phyloP scores from a whole-genome alignment of 1,139 yeast genomes.

The Arxiozyma slooffiae region DNA sequence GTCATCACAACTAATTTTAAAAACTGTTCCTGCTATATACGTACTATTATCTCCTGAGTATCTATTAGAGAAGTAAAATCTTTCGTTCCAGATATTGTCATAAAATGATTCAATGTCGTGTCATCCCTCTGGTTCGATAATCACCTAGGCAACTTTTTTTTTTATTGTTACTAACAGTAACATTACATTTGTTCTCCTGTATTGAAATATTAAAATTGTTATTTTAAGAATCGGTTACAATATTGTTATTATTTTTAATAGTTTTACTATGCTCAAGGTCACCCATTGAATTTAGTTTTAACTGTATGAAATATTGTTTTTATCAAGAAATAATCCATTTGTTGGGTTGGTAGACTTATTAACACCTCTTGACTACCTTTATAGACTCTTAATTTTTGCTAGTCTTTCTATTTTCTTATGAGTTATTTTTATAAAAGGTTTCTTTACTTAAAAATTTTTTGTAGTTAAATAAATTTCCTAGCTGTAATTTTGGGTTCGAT shows the following conservation, averaged over 20 bases:
- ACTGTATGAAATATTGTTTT: constrained; percentile 12
- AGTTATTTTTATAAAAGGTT: neutral
- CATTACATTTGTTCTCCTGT: neutral
- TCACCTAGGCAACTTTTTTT: constrained; percentile 12
- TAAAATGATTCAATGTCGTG: constrained; percentile 14
- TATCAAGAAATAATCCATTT: constrained; percentile 17
- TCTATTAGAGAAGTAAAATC: constrained; percentile 17
- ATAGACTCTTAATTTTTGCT: neutral
- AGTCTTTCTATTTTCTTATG: neutral
- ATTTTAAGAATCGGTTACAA: neutral
- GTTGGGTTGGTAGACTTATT: constrained; percentile 3
- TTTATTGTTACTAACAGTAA: constrained; percentile 1
- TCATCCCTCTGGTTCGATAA: constrained; percentile 17
- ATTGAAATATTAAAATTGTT: neutral
- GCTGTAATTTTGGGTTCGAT: no score
- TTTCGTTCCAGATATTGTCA: constrained; percentile 13
- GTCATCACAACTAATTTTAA: neutral
- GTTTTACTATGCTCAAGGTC: neutral
- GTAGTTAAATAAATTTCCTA: no score
- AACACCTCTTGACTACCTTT: neutral
- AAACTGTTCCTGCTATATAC: neutral
- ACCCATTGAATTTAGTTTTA: neutral
- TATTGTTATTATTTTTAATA: neutral
- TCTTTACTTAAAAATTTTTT: no score
- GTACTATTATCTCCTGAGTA: constrained; percentile 9